A percentile compares a stretch with the other conserved stretches of the same genome.
These are phyloP conservation scores for Corniculantispora saksenae DNA, from an alignment of 2,329 filamentous ascomycete species.

Conservation along the genomic window DNA sequence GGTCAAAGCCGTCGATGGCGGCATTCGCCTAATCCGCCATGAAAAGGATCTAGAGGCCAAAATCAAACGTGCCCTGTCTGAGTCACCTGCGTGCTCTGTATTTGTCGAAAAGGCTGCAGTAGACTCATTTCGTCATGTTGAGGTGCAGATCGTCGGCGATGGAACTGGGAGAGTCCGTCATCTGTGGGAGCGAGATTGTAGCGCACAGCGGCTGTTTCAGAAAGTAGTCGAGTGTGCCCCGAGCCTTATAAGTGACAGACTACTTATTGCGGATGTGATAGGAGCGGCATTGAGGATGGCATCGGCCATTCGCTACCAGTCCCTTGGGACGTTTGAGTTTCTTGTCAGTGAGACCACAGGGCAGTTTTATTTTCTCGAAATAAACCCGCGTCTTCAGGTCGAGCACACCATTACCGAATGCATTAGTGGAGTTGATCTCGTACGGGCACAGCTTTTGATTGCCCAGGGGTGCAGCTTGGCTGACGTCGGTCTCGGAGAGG, in stretches of 20 bases:
- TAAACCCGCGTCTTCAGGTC: constrained; percentile 47
- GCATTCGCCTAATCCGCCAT: too few relatives aligned
- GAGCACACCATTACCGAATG: constrained; percentile 64
- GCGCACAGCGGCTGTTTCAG: constrained; percentile 46
- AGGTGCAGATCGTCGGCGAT: constrained; percentile 48
- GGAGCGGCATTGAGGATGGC: background rate
- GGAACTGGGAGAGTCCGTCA: constrained; percentile 36
- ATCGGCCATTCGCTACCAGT: constrained; percentile 29
- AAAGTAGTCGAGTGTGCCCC: constrained; percentile 46
- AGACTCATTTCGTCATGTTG: constrained; percentile 40
- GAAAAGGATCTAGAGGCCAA: too few relatives aligned
- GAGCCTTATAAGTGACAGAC: constrained; percentile 12
- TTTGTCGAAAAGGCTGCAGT: too few relatives aligned
- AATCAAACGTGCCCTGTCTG: too few relatives aligned
- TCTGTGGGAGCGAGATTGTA: constrained; percentile 47
- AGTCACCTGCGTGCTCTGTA: too few relatives aligned
- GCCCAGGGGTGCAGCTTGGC: too few relatives aligned
- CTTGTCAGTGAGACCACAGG: constrained; percentile 33
- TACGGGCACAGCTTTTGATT: constrained; percentile 33
- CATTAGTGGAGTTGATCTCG: constrained; percentile 73
- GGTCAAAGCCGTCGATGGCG: too few relatives aligned
- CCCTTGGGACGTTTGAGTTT: constrained; percentile 45
- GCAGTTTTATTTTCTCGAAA: constrained; percentile 46
- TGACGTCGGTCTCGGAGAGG: too few relatives aligned
- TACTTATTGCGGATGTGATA: background rate